Evolutionary conservation across 2,329 filamentous ascomycete species (phyloP), one percentile per base, ranked within the genome.

Genomic region (Nothophaeocryptopus gaeumannii): DNA sequence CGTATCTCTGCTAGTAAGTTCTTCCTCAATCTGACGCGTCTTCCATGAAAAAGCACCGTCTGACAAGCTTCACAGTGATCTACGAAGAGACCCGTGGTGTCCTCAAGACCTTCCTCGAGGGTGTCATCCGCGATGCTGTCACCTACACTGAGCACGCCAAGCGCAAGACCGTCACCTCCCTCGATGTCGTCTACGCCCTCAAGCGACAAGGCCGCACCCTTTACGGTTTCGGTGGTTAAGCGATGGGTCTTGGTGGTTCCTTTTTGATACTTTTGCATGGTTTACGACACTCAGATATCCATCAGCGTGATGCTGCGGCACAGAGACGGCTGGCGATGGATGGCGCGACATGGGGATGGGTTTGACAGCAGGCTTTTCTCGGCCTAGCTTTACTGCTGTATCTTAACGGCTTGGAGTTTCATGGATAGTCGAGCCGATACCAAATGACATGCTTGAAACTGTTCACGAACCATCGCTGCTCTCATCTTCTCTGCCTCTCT

Each of bases 1-100:
- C 91, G 91, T 95, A 96, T 96, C 70, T 96, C 90, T 69, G 91
- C 91, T 73, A 95, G 85, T 88, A 83, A 73, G 57, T 56, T 44
- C 42, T 32, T 36, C 26, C 33, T 31, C 20, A 26, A 26, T 45
- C 50, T 50, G 34, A 43, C 37, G 43, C 46, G 38, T 36, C 39
- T 16, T 36, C 16, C 34, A 29, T 30, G 13, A 62, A 47, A 65
- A 61, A 44, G 30, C 52, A 47, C 29, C 51, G 47, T 53, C 59
- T 63, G 53, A 63, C 61, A 39, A 52, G 32, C 45, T 16, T 39
- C 47, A 29, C 62, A 81, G 79, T 88, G 85, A 89, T 89, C 78
- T 89, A 89, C 79, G 85, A 88, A 72, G 84, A 89, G 79, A 89
- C 86, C 66, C 85, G 86, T 70, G 84, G 84, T 80, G 86, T 89